Conservation (phyloP, 345 rosid species). For the Euphorbia pulcherrima region DNA sequence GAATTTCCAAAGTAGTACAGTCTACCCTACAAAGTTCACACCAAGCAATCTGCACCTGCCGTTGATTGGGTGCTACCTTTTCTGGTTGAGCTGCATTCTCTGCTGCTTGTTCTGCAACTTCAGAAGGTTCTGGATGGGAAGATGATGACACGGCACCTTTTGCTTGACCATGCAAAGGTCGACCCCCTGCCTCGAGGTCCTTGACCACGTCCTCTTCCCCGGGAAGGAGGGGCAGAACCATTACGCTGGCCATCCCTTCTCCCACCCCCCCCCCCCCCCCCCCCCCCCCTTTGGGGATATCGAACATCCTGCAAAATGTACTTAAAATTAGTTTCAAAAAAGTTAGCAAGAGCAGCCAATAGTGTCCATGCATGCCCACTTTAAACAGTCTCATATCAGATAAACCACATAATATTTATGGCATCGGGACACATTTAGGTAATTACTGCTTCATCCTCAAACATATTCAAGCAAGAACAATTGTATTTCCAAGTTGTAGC, state of each 20-base stretch:
- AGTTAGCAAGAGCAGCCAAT: conserved; percentile 15
- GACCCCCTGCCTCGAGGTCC: conserved; percentile 12
- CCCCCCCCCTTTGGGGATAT: conserved; percentile 9
- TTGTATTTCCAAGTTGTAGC: background rate
- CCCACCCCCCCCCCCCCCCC: too few relatives aligned
- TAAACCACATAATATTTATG: background rate
- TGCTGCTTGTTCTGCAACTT: conserved; percentile 9
- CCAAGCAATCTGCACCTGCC: conserved; percentile 18
- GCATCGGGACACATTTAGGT: background rate
- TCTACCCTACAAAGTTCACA: conserved; percentile 41
- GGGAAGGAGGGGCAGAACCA: conserved; percentile 16
- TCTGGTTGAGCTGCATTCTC: conserved; percentile 17
- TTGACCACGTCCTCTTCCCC: conserved; percentile 16
- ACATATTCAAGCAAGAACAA: background rate
- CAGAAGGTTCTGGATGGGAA: conserved; percentile 19
- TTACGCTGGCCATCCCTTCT: conserved; percentile 16
- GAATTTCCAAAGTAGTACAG: conserved; percentile 34
- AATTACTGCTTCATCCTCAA: background rate
- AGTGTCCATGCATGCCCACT: background rate
- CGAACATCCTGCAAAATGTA: conserved; percentile 27
- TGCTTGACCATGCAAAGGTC: background rate
- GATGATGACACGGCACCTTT: conserved; percentile 13
- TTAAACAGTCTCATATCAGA: background rate
- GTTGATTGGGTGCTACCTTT: conserved; percentile 8
- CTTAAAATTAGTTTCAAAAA: conserved; percentile 10